These are phyloP conservation scores for Wickerhamiella infanticola DNA, from an alignment of 1,139 yeast species.

Conservation along the genomic window DNA sequence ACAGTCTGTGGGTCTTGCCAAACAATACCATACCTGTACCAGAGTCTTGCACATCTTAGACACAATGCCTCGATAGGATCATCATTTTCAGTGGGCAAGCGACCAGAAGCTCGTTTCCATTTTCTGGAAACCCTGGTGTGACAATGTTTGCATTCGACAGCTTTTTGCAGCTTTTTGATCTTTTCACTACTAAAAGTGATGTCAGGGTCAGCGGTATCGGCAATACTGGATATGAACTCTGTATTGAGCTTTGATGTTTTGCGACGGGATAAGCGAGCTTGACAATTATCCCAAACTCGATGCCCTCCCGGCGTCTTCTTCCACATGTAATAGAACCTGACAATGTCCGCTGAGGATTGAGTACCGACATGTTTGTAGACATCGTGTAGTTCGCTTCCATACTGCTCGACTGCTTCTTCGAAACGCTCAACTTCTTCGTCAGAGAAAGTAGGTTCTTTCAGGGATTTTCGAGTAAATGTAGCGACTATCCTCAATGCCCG, in stretches of 20 bases:
- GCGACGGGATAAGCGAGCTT: constrained; percentile 36
- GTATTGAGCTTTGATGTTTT: constrained; percentile 28
- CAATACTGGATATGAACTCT: constrained; percentile 15
- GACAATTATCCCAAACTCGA: constrained; percentile 67
- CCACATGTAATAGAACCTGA: constrained; percentile 79
- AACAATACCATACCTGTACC: constrained; percentile 82
- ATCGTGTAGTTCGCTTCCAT: constrained; percentile 70
- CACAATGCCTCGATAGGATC: constrained; percentile 46
- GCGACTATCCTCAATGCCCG: constrained; percentile 30
- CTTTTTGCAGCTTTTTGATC: constrained; percentile 32
- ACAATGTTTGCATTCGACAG: constrained; percentile 52
- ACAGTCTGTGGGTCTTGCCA: constrained; percentile 78
- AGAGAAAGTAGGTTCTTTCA: constrained; percentile 64
- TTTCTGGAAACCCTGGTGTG: constrained; percentile 35
- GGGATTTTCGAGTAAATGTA: constrained; percentile 37
- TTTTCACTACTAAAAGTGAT: constrained; percentile 28
- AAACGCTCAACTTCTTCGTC: constrained; percentile 48
- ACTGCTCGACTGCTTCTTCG: constrained; percentile 56
- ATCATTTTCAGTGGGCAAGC: constrained; percentile 26
- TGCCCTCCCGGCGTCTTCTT: constrained; percentile 69
- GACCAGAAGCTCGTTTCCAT: constrained; percentile 67
- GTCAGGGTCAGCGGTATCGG: constrained; percentile 23
- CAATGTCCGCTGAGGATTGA: constrained; percentile 62
- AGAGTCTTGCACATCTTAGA: constrained; percentile 69
- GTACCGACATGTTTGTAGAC: constrained; percentile 54